phyloP scores from a whole-genome alignment of 306 rosid species.

The Casuarina cunninghamiana region DNA sequence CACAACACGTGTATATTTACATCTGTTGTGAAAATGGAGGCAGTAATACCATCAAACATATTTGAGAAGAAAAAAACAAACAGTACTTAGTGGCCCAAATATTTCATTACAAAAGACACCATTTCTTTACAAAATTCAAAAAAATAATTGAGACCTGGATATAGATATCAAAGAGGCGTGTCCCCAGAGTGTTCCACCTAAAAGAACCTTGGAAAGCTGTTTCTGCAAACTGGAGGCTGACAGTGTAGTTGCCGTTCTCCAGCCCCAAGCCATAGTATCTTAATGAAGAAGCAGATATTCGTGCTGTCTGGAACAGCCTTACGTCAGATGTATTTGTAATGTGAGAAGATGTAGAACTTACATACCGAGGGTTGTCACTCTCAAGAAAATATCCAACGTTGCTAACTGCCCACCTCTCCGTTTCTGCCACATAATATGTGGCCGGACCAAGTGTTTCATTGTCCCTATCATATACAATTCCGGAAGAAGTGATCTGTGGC shows the following conservation, averaged over 20 bases:
- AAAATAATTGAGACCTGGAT: slow-evolving; percentile 52
- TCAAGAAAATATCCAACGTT: slow-evolving; percentile 61
- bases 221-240: slow-evolving; percentile 75
- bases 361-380: slow-evolving; percentile 22
- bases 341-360: slow-evolving; percentile 36
- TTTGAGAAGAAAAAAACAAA: neutral
- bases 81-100: neutral
- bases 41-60: neutral
- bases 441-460: slow-evolving; percentile 68
- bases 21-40: neutral
- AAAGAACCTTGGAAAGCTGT: slow-evolving; percentile 38
- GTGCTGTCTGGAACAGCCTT: slow-evolving; percentile 63
- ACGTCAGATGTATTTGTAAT: slow-evolving; percentile 45
- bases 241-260: slow-evolving; percentile 65
- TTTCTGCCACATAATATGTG: slow-evolving; percentile 54
- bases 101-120: neutral
- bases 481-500: slow-evolving; percentile 37
- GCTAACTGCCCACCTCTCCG: slow-evolving; percentile 71
- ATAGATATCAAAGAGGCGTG: slow-evolving; percentile 76
- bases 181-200: slow-evolving; percentile 67
- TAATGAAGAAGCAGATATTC: slow-evolving; percentile 76
- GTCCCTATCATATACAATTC: slow-evolving; percentile 45
- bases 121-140: neutral
- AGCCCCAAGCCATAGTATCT: slow-evolving; percentile 85
- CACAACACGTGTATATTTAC: neutral